phyloP scores from a whole-genome alignment of 352 stramenopile species.

The Phytophthora melonis region DNA sequence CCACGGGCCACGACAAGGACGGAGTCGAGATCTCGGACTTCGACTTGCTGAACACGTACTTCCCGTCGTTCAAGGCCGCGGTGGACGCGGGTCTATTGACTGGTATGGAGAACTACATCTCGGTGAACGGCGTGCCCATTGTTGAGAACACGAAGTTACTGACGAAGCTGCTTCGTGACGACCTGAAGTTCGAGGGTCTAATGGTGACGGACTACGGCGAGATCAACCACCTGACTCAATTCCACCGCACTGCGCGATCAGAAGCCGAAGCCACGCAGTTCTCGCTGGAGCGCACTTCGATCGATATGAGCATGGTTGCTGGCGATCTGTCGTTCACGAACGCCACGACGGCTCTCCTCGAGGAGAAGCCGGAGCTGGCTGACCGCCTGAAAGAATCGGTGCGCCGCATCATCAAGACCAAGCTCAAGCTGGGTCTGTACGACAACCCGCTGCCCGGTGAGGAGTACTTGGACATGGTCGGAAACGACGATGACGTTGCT shows the following conservation, averaged over 20 bases:
- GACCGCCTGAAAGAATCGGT: constrained; percentile 56
- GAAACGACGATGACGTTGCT: constrained; percentile 46
- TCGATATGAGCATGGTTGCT: constrained; percentile 91
- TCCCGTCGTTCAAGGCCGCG: constrained; percentile 71
- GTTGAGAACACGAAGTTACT: constrained; percentile 75
- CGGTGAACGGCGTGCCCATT: constrained; percentile 87
- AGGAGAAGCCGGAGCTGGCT: constrained; percentile 29
- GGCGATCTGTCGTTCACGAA: constrained; percentile 49
- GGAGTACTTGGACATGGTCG: constrained; percentile 46
- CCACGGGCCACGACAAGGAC: constrained; percentile 75
- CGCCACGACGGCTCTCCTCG: constrained; percentile 40
- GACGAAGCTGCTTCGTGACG: constrained; percentile 65
- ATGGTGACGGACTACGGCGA: constrained; percentile 90
- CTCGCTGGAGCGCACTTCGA: constrained; percentile 61
- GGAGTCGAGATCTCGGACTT: constrained; percentile 62
- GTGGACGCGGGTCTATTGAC: constrained; percentile 72
- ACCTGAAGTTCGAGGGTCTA: constrained; percentile 80
- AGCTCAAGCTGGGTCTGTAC: constrained; percentile 48
- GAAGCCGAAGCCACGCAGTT: constrained; percentile 54
- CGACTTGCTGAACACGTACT: constrained; percentile 77
- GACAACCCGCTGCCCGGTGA: constrained; percentile 36
- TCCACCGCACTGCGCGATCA: constrained; percentile 42
- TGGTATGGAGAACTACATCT: constrained; percentile 93
- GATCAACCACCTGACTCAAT: constrained; percentile 73
- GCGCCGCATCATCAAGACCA: constrained; percentile 64